A percentile compares a stretch with the other conserved stretches of the same genome.
These are phyloP conservation scores for Lyophyllum atratum DNA, from an alignment of 768 basidiomycete genomes.

Conservation along the genomic window DNA sequence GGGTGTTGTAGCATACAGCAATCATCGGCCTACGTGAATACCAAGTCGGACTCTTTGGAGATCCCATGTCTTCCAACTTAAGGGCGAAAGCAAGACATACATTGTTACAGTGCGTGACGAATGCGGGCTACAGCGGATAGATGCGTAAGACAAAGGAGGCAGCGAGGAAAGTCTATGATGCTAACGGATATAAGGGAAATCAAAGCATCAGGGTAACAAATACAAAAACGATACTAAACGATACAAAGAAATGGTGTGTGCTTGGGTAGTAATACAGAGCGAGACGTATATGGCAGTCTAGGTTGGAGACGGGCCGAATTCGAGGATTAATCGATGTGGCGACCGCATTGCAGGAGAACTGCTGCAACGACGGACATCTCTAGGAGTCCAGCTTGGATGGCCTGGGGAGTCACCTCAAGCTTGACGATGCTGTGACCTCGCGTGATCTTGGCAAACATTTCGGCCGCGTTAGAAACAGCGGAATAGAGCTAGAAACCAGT, in stretches of 20 bases:
- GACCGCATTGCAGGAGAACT: slow-evolving; percentile 48
- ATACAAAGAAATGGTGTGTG: not conserved
- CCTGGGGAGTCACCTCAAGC: slow-evolving; percentile 48
- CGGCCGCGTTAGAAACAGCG: slow-evolving; percentile 19
- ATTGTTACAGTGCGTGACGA: too few species aligned
- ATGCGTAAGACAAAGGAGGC: too few species aligned
- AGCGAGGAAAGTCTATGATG: not conserved
- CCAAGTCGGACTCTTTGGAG: too few species aligned
- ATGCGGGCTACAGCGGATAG: too few species aligned
- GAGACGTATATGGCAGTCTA: not conserved
- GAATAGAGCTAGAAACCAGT: slow-evolving; percentile 22
- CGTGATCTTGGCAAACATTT: slow-evolving; percentile 36
- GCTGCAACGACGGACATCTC: slow-evolving; percentile 48
- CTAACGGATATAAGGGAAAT: not conserved
- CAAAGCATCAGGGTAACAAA: not conserved
- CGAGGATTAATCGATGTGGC: slow-evolving; percentile 45
- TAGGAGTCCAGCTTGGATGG: slow-evolving; percentile 45
- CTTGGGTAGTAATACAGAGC: not conserved
- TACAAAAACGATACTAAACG: not conserved
- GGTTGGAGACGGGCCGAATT: not conserved
- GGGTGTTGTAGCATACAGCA: too few species aligned
- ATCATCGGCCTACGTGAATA: too few species aligned
- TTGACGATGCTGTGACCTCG: slow-evolving; percentile 33
- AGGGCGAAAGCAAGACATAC: too few species aligned
- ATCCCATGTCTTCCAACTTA: too few species aligned